A percentile compares a stretch with the other conserved stretches of the same genome.
These are phyloP conservation scores for Trichoderma harzianum DNA, from an alignment of 2,329 filamentous ascomycete genomes.

Conservation along the genomic window DNA sequence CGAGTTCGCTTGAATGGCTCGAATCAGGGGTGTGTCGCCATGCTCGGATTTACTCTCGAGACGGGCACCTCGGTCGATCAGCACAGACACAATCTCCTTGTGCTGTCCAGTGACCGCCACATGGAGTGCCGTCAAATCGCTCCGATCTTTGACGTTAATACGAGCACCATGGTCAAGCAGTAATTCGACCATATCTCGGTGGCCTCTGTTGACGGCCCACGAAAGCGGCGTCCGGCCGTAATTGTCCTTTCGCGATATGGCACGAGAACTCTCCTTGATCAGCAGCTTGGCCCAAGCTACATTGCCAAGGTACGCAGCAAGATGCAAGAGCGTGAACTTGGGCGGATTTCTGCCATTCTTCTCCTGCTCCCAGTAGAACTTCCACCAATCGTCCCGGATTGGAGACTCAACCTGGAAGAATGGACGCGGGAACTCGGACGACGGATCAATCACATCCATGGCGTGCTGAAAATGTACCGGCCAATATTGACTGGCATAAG, in stretches of 20 bases:
- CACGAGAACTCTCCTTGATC: background rate
- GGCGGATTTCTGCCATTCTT: conserved; percentile 6
- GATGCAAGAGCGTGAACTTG: conserved; percentile 4
- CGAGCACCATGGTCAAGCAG: conserved; percentile 6
- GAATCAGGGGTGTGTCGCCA: background rate
- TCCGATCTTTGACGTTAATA: conserved; percentile 1
- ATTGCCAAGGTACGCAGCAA: conserved; percentile 5
- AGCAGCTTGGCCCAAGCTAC: background rate
- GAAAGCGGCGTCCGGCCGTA: conserved; percentile 2
- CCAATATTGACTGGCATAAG: conserved; percentile 7
- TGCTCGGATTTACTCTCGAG: conserved; percentile 2
- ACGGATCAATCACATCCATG: background rate
- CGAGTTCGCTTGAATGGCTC: conserved; percentile 7
- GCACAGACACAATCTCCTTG: conserved; percentile 2
- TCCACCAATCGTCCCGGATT: conserved; percentile 4
- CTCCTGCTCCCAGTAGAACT: conserved; percentile 7
- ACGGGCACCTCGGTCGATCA: background rate
- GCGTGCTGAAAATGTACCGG: conserved; percentile 3
- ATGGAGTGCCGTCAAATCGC: background rate
- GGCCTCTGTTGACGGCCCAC: conserved; percentile 1
- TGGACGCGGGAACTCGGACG: background rate
- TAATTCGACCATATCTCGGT: background rate
- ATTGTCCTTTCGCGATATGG: conserved; percentile 4
- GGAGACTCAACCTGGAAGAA: background rate
- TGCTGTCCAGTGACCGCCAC: background rate